A percentile compares a stretch with the other conserved stretches of the same genome.
Conservation (phyloP, 768 basidiomycete species). For the Cystofilobasidium macerans region DNA sequence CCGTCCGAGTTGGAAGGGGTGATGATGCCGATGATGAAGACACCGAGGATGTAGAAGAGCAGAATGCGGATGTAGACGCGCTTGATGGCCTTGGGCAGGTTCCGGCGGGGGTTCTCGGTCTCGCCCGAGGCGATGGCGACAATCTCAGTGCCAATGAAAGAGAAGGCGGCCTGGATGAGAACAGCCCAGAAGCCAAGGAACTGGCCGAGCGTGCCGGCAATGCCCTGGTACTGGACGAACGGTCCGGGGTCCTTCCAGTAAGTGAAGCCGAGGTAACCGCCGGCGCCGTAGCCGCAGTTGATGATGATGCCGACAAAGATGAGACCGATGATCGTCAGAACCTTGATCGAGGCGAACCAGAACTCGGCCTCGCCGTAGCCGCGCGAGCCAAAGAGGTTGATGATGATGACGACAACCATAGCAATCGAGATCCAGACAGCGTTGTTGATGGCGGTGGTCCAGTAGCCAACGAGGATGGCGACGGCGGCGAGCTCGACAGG, state of each 20-base stretch:
- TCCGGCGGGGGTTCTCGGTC: slow-evolving; percentile 45
- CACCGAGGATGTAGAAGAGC: slow-evolving; percentile 52
- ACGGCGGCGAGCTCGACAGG: slow-evolving; percentile 24
- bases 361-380: slow-evolving; percentile 41
- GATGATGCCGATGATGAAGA: slow-evolving; percentile 67
- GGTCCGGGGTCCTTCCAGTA: slow-evolving; percentile 87
- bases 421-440: slow-evolving; percentile 71
- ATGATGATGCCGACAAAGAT: slow-evolving; percentile 57
- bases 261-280: slow-evolving; percentile 49
- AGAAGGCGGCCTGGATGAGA: slow-evolving; percentile 80
- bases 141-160: slow-evolving; percentile 84
- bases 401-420: slow-evolving; percentile 59
- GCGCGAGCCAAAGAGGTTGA: slow-evolving; percentile 36
- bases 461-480: slow-evolving; percentile 29
- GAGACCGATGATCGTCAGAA: slow-evolving; percentile 46
- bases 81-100: slow-evolving; percentile 57
- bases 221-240: slow-evolving; percentile 56
- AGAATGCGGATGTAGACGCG: slow-evolving; percentile 65
- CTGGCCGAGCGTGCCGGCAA: slow-evolving; percentile 55
- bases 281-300: slow-evolving; percentile 75
- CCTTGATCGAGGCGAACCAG: slow-evolving; percentile 81
- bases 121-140: slow-evolving; percentile 47
- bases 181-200: slow-evolving; percentile 60
- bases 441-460: slow-evolving; percentile 46
- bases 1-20: slow-evolving; percentile 29